phyloP scores from a whole-genome alignment of 768 basidiomycete species.

The Russula sp. region DNA sequence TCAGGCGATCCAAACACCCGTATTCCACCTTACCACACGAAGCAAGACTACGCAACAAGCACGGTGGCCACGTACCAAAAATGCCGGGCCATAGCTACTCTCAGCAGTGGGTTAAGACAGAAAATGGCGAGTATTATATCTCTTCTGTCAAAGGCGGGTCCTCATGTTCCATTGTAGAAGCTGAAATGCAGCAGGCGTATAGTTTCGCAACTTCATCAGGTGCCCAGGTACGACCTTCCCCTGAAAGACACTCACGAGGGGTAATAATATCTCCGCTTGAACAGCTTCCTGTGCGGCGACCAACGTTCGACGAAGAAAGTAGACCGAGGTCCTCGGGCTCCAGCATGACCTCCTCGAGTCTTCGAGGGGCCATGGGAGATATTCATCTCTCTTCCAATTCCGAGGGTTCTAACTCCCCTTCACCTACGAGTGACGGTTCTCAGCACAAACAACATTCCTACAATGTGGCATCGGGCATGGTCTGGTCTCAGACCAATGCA shows the following conservation, averaged over 20 bases:
- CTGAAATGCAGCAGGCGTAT: constrained; percentile 19
- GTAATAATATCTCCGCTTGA: constrained; percentile 26
- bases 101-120: constrained; percentile 20
- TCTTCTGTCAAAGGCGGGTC: background rate
- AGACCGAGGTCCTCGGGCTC: constrained; percentile 34
- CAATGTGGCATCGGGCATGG: constrained; percentile 22
- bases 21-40: constrained; percentile 16
- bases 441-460: constrained; percentile 25
- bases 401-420: constrained; percentile 27
- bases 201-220: constrained; percentile 16
- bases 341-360: constrained; percentile 38
- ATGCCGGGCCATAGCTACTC: constrained; percentile 19
- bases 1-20: constrained; percentile 21
- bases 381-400: constrained; percentile 33
- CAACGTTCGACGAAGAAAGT: constrained; percentile 23
- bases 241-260: constrained; percentile 11
- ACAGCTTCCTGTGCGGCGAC: constrained; percentile 21
- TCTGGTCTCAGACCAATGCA: constrained; percentile 19
- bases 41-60: constrained; percentile 14
- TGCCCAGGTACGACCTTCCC: constrained; percentile 22
- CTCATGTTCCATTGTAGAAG: constrained; percentile 5
- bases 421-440: constrained; percentile 23
- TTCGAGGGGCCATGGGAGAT: constrained; percentile 62
- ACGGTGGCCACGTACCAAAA: constrained; percentile 6
- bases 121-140: constrained; percentile 11